A percentile compares a stretch with the other conserved stretches of the same genome.
Evolutionary conservation across 2,329 filamentous ascomycete species (phyloP).

Genomic region (Fusarium sp.): DNA sequence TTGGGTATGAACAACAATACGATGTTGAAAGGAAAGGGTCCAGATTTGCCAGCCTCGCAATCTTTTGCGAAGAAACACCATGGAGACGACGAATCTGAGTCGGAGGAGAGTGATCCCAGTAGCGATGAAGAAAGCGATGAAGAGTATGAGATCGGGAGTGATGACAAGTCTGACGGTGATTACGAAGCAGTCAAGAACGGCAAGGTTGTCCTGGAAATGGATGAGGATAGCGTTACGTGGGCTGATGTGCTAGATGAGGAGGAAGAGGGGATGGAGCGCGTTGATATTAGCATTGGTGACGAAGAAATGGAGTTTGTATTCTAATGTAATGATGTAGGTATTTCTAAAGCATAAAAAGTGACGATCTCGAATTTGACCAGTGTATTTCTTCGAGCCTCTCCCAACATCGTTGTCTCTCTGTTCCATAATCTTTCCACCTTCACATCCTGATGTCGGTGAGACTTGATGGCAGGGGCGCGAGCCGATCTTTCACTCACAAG

Average conservation of each 20-base stretch:
- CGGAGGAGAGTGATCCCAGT: background rate
- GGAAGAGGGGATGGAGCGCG: background rate
- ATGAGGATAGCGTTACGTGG: background rate
- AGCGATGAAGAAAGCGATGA: background rate
- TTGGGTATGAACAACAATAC: background rate
- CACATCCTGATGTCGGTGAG: background rate
- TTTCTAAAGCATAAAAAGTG: background rate
- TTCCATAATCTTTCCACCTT: background rate
- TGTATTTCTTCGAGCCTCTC: background rate
- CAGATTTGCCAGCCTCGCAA: background rate
- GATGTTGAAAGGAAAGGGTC: background rate
- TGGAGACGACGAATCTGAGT: background rate
- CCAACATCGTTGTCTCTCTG: too few species aligned
- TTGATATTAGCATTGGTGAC: background rate
- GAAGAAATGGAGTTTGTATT: background rate
- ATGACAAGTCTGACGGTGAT: background rate
- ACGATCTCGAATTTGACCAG: background rate
- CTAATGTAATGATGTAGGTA: accelerated
- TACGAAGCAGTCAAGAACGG: background rate
- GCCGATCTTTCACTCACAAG: accelerated
- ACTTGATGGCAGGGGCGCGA: background rate
- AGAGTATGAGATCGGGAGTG: background rate
- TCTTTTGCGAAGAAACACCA: background rate
- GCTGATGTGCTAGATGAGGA: background rate
- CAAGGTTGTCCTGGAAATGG: background rate